Conservation (phyloP, 805 yeast genomes). For the Candida pseudofarinosa region DNA sequence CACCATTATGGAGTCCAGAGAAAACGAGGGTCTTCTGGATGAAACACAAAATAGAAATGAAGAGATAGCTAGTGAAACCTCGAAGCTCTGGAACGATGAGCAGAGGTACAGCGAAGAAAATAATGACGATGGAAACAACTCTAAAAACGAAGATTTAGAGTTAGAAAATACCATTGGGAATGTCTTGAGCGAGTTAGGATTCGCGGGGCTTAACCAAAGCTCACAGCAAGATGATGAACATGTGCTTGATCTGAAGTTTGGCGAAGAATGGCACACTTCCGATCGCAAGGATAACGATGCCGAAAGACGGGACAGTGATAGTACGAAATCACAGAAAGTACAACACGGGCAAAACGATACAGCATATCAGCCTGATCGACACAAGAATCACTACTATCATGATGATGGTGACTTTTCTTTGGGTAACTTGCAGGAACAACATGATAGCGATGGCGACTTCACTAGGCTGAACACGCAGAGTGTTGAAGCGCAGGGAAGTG, state of each 20-base stretch:
- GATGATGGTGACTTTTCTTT: slow-evolving; percentile 7
- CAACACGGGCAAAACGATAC: not conserved
- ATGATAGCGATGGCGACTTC: not conserved
- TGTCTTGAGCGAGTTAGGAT: slow-evolving; percentile 15
- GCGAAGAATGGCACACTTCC: not conserved
- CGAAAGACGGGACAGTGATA: not conserved
- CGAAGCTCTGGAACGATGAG: slow-evolving; percentile 2
- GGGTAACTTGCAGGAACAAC: slow-evolving; percentile 1
- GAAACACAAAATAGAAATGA: not conserved
- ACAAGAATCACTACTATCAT: not conserved
- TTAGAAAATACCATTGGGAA: slow-evolving; percentile 27
- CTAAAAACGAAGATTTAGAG: slow-evolving; percentile 11
- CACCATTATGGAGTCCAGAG: not conserved
- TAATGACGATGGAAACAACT: not conserved
- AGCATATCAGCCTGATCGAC: not conserved
- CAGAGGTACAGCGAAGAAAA: slow-evolving; percentile 1
- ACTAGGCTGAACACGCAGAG: not conserved
- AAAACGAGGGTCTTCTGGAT: not conserved
- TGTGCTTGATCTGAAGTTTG: not conserved
- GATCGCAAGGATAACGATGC: not conserved
- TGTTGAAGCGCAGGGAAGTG: slow-evolving; percentile 2
- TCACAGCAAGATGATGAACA: not conserved
- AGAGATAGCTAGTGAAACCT: not conserved
- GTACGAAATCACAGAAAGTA: not conserved
- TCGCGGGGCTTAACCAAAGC: not conserved